Evolutionary conservation across 83 land plant species (phyloP).

Genomic region (Picea abies): DNA sequence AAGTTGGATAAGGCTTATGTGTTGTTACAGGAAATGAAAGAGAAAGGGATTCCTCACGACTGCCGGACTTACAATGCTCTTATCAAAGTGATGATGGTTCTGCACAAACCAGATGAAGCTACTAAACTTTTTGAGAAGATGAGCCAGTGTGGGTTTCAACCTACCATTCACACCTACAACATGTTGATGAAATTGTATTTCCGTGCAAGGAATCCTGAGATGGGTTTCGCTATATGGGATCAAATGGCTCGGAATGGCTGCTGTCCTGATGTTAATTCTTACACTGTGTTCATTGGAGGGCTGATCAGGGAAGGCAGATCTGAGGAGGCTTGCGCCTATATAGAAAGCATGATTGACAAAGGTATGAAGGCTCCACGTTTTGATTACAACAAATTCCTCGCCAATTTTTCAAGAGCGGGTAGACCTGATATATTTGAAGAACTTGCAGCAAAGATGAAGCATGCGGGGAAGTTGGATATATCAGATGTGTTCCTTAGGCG

Average conservation of each 20-base stretch:
- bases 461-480: conserved; percentile 49
- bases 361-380: conserved; percentile 71
- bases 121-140: conserved; percentile 51
- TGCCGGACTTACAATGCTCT: conserved; percentile 51
- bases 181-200: conserved; percentile 70
- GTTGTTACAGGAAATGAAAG: conserved; percentile 54
- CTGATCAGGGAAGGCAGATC: conserved; percentile 56
- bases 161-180: conserved; percentile 62
- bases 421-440: conserved; percentile 50
- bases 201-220: conserved; percentile 32
- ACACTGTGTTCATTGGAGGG: conserved; percentile 51
- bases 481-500: conserved; percentile 35
- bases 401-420: conserved; percentile 57
- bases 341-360: conserved; percentile 64
- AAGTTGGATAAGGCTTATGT: conserved; percentile 50
- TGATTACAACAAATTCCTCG: conserved; percentile 56
- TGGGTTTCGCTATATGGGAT: conserved; percentile 56
- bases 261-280: conserved; percentile 73
- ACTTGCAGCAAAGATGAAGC: conserved; percentile 56
- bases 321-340: conserved; percentile 46
- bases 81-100: conserved; percentile 51
- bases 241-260: conserved; percentile 52
- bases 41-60: conserved; percentile 58
- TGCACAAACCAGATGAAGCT: conserved; percentile 51
- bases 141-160: conserved; percentile 46